A percentile compares a stretch with the other conserved stretches of the same genome.
These are phyloP conservation scores for Solanum sejunctum DNA, from an alignment of 257 asterid species.

Conservation along the genomic window DNA sequence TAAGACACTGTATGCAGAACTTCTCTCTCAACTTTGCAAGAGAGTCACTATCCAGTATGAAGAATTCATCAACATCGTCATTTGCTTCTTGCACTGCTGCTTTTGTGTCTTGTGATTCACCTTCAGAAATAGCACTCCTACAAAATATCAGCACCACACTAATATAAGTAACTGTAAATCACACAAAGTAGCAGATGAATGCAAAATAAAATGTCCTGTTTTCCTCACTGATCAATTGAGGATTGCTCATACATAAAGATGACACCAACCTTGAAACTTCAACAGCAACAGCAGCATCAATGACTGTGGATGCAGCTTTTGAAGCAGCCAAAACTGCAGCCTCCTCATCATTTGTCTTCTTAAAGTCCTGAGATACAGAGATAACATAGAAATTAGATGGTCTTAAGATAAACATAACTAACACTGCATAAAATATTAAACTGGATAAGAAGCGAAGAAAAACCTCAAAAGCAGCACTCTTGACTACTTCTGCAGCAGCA, in stretches of 20 bases:
- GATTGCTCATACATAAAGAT: slow-evolving; percentile 1
- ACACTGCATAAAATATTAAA: background rate
- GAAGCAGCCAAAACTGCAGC: slow-evolving; percentile 89
- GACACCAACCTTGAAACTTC: slow-evolving; percentile 51
- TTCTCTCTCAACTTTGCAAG: slow-evolving; percentile 89
- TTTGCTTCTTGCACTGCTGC: slow-evolving; percentile 32
- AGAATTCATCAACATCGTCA: slow-evolving; percentile 55
- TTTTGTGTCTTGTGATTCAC: slow-evolving; percentile 38
- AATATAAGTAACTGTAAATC: background rate
- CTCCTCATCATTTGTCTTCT: slow-evolving; percentile 64
- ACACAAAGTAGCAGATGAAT: background rate
- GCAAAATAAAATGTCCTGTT: background rate
- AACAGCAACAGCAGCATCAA: slow-evolving; percentile 83
- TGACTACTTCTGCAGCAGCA: slow-evolving; percentile 96
- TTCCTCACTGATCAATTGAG: background rate
- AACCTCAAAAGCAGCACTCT: slow-evolving; percentile 91
- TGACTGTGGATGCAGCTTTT: slow-evolving; percentile 75
- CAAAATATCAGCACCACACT: slow-evolving; percentile 8
- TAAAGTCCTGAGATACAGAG: slow-evolving; percentile 43
- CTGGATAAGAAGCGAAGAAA: slow-evolving; percentile 7
- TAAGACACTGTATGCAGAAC: slow-evolving; percentile 90
- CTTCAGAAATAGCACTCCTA: slow-evolving; percentile 40
- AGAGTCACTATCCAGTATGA: slow-evolving; percentile 45
- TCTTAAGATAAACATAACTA: background rate
- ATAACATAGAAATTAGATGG: background rate